phyloP scores from a whole-genome alignment of 352 stramenopile genomes.

The Paralagenidium karlingii region DNA sequence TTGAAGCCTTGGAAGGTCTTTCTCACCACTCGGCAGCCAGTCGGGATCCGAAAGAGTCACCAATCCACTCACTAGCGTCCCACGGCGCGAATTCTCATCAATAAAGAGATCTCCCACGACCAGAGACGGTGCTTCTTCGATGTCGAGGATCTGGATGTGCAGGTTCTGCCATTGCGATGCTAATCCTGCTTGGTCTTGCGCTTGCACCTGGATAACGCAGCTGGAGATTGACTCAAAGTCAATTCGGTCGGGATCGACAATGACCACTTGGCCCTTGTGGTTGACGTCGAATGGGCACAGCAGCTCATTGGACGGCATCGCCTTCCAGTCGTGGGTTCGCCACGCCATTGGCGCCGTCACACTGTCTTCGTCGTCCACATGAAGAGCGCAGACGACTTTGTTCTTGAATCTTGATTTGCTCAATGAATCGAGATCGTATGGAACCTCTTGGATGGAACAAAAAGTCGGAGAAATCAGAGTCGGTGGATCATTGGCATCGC shows the following conservation, averaged over 20 bases:
- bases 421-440: constrained; percentile 4
- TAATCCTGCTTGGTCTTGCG: constrained; percentile 8
- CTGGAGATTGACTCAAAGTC: constrained; percentile 10
- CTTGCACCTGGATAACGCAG: constrained; percentile 6
- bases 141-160: constrained; percentile 8
- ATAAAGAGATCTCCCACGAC: constrained; percentile 2
- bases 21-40: constrained; percentile 3
- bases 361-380: constrained; percentile 11
- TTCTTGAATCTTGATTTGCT: neutral
- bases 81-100: constrained; percentile 7
- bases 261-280: constrained; percentile 3
- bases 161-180: constrained; percentile 7
- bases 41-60: constrained; percentile 10
- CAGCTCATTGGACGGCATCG: neutral
- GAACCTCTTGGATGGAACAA: constrained; percentile 8
- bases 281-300: constrained; percentile 3
- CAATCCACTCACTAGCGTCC: constrained; percentile 2
- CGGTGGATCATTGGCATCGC: constrained; percentile 13
- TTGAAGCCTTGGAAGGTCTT: constrained; percentile 3
- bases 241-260: constrained; percentile 3
- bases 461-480: constrained; percentile 5
- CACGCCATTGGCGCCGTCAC: constrained; percentile 1
- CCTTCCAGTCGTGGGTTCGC: constrained; percentile 9
- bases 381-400: constrained; percentile 6
- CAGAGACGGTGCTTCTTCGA: constrained; percentile 11